Evolutionary conservation across 2,329 filamentous ascomycete species (phyloP), one percentile per base, ranked within the genome.

Genomic region (Xylariaceae sp.): DNA sequence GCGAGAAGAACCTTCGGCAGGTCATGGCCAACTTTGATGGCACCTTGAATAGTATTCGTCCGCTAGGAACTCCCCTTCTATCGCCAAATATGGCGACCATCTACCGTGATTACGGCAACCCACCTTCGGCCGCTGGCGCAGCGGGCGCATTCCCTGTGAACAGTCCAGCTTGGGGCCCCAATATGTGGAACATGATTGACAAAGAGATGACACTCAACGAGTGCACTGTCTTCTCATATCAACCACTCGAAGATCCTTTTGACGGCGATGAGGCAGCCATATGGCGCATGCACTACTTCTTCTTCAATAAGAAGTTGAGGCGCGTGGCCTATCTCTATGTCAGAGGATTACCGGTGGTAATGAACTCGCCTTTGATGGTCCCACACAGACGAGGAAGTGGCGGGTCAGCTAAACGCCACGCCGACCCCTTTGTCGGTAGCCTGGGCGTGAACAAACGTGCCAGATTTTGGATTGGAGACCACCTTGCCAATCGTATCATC

Each of bases 261-360:
- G 88, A 92, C 67, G 92, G 92, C 64, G 92, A 96, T 62, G 92
- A 97, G 70, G 90, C 90, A 62, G 88, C 92, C 8, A 92, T 99
- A 63, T 99, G 93, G 93, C 92, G 90, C 53, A 82, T 92, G 63
- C 92, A 97, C 73, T 97, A 96, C 75, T 96, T 99, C 78, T 96
- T 97, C 74, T 97, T 97, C 82, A 97, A 96, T 79, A 93, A 93
- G 70, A 80, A 87, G 30, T 83, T 88, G 71, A 97, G 97, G 78
- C 86, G 94, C 48, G 93, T 99, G 15, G 92, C 91, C 62, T 99
- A 99, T 73, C 78, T 99, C 51, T 95, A 97, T 70, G 84, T 97
- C 51, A 88, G 93, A 62, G 92, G 90, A n/a, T 85, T 97, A 51
- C 93, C 85, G 60, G 88, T 88, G 66, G 86, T 89, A 70, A 67